Percentiles rank a stretch among this genome's conserved stretches.
These are phyloP conservation scores for Urostyla sp. DNA, from an alignment of 73 alveolate genomes.

Conservation along the genomic window DNA sequence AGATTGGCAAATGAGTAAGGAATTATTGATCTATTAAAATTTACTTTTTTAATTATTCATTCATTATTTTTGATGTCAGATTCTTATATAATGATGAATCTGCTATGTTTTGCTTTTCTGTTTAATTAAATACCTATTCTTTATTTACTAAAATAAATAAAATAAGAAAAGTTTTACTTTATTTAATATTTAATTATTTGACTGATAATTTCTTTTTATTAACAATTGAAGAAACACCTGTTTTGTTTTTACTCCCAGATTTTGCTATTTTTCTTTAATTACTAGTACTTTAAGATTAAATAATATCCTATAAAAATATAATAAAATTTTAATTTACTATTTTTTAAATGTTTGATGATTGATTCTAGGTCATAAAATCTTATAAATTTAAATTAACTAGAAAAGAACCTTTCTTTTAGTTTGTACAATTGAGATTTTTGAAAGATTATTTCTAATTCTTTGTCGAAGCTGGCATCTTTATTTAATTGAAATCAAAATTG, in stretches of 20 bases:
- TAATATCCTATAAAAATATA: background rate
- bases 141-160: background rate
- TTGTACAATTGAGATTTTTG: background rate
- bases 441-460: background rate
- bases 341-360: background rate
- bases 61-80: slow-evolving; percentile 33
- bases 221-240: background rate
- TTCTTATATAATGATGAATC: slow-evolving; percentile 40
- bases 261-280: background rate
- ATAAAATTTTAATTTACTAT: background rate
- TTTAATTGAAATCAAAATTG: slow-evolving; percentile 28
- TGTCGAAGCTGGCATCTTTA: slow-evolving; percentile 40
- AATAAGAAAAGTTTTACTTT: background rate
- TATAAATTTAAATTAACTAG: background rate
- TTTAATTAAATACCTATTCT: slow-evolving; percentile 4
- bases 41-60: slow-evolving; percentile 23
- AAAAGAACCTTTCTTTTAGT: background rate
- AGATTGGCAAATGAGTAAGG: slow-evolving; percentile 1
- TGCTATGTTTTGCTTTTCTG: slow-evolving; percentile 13
- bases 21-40: no score
- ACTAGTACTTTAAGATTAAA: background rate
- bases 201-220: slow-evolving; percentile 32
- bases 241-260: slow-evolving; percentile 6
- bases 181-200: slow-evolving; percentile 2
- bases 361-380: slow-evolving; percentile 27